Base-by-base conservation (phyloP, 2,329 filamentous ascomycete species). In the Colletotrichum sublineola region DNA sequence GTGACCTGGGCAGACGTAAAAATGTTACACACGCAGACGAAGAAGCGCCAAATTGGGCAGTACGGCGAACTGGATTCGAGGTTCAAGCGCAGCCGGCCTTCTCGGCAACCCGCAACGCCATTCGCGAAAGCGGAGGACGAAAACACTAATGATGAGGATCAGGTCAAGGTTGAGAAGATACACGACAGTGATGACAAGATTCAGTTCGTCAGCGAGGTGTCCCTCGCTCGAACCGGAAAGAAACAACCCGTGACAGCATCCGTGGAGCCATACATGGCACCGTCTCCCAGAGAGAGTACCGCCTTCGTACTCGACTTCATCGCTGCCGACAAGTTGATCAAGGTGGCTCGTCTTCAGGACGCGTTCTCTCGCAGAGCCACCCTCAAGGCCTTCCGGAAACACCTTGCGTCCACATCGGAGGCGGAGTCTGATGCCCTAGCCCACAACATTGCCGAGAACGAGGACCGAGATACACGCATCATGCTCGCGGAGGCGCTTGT, bases 401-500 rank as follows among this genome's bases (percentile, higher is more conserved):
- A 56, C 7, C 20, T 64, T 12, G 9, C 20, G 15, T 64, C 50
- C 1, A 55, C 62, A 9, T 0, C 29, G 2, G 31, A 33, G 24
- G 38, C 62, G 8, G 50, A 24, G 0, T 46, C 38, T 8, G 62
- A 64, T 1, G 50, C 48, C 1, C 18, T 56, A 7, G 62, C 29
- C 15, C 11, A 46, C 8, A 56, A 56, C 18, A 33, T 64, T 2
- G 29, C 50, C n/a, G 50, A 55, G 7, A 36, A 42, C 12, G 38
- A n/a, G 4, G 62, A 44, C 31, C 29, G 46, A 40, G 29, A 12
- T 18, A 33, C 50, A 2, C 62, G 62, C 12, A 20, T 46, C 1
- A 56, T 64, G 62, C 38, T 64, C 12, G 62, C 62, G 29, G 62
- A 64, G 24, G n/a, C 61, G 2, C n/a, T 63, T 1, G 36, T 12